These are phyloP conservation scores for Vaccinium vitisidaea DNA, from an alignment of 148 eudicot genomes.

Conservation along the genomic window DNA sequence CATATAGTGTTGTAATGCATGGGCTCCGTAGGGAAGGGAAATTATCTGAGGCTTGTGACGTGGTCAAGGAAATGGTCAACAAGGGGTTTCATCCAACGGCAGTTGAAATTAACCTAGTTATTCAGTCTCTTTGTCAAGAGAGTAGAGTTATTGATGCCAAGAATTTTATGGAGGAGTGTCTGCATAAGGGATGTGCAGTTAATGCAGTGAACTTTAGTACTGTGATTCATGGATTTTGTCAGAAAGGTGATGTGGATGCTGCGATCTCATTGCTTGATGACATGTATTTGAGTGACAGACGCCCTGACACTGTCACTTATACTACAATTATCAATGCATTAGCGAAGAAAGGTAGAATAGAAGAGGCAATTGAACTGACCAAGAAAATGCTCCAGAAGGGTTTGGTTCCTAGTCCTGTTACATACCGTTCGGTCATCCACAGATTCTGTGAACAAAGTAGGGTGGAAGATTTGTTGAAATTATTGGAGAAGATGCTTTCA, in stretches of 20 bases:
- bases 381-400: constrained; percentile 40
- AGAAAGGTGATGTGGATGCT: constrained; percentile 29
- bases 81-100: constrained; percentile 41
- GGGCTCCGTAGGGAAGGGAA: constrained; percentile 41
- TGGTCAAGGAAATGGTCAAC: constrained; percentile 31
- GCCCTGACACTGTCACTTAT: constrained; percentile 39
- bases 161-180: constrained; percentile 41
- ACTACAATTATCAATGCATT: constrained; percentile 32
- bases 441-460: constrained; percentile 34
- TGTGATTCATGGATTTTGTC: constrained; percentile 43
- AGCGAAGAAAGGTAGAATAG: constrained; percentile 32
- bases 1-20: constrained; percentile 38
- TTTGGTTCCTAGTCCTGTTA: constrained; percentile 36
- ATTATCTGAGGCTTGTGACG: constrained; percentile 31
- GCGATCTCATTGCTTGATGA: constrained; percentile 46
- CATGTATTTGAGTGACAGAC: constrained; percentile 36
- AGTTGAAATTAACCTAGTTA: constrained; percentile 38
- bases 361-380: constrained; percentile 35
- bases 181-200: constrained; percentile 38
- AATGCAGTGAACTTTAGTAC: constrained; percentile 39
- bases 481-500: constrained; percentile 30
- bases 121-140: constrained; percentile 39
- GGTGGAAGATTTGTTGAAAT: constrained; percentile 35
- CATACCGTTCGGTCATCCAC: constrained; percentile 34
- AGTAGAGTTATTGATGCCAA: constrained; percentile 36